These are phyloP conservation scores for Suillus variegatus DNA, from an alignment of 768 basidiomycete genomes.

Conservation along the genomic window DNA sequence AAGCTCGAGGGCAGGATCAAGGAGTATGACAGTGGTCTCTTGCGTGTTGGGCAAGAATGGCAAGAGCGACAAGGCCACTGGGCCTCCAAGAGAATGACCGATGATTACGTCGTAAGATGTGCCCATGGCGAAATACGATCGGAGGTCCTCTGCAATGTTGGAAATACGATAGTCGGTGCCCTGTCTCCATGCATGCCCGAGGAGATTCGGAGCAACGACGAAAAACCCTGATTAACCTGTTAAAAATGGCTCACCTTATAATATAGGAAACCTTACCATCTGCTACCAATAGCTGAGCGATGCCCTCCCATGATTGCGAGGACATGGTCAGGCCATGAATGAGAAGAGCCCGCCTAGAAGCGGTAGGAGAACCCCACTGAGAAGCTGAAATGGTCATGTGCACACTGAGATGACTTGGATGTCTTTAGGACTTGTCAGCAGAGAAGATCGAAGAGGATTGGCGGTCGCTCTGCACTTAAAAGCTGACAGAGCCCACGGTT, in stretches of 20 bases:
- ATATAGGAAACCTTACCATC: not conserved
- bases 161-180: not conserved
- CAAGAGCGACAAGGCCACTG: not conserved
- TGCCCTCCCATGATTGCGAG: not conserved
- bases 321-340: not conserved
- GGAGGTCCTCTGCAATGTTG: not conserved
- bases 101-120: not conserved
- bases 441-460: not conserved
- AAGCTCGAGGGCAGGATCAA: not conserved
- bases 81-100: not conserved
- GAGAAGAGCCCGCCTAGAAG: not conserved
- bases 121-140: not conserved
- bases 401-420: not conserved
- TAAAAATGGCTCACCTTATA: not conserved
- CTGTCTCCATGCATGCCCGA: not conserved
- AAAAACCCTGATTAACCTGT: not conserved
- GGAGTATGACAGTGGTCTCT: not conserved
- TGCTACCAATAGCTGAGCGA: not conserved
- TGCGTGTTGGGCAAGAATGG: not conserved
- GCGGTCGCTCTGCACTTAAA: not conserved
- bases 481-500: not conserved
- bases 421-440: not conserved
- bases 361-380: not conserved
- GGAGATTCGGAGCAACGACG: conserved; percentile 1
- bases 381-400: not conserved